Evolutionary conservation across 2,329 filamentous ascomycete genomes (phyloP), one percentile per base, ranked within the genome.

Genomic region (Davidsoniella eucalypti): DNA sequence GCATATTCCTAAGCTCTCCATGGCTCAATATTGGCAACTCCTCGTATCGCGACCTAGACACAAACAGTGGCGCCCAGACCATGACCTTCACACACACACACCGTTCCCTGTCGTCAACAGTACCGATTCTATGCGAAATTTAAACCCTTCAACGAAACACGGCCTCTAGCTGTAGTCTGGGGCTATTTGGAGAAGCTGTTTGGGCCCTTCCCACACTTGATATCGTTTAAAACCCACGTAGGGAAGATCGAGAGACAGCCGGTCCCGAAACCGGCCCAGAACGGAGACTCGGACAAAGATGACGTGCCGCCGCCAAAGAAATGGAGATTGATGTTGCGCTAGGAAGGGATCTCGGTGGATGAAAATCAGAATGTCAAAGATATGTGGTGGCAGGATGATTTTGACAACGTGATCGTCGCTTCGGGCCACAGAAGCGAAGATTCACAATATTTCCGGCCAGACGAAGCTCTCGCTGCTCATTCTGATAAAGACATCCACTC

Each of bases 81-180:
- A 79, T 80, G 75, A 66, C 66, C 7, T 79, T 69, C 55, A 72
- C 72, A 0, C n/a, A n/a, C n/a, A n/a, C n/a, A n/a, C 78, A 50
- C 65, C 67, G 1, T 61, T 64, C 39, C 69, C 73, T 0, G 58
- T 62, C 5, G 61, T 49, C 10, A 49, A 49, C 47, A 40, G 36
- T n/a, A 38, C 47, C 21, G 37, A 8, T 17, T 59, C 61, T 14
- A 33, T 49, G 12, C 47, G 47, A 18, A n/a, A 12, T 49, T 49
- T 23, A 38, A 38, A 14, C 37, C 38, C 21, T n/a, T 29, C 6
- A 49, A 49, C 16, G 47, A 49, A 17, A 49, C 47, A 4, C 37
- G 47, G 6, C 37, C 47, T 5, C 47, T 38, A 9, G 37, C 21
- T 5, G 39, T 38, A 7, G 23, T 49, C 12, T 38, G 43, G 14